Evolutionary conservation across 2,329 filamentous ascomycete genomes (phyloP), one percentile per base, ranked within the genome.

Genomic region (Hyphodiscus sp.): DNA sequence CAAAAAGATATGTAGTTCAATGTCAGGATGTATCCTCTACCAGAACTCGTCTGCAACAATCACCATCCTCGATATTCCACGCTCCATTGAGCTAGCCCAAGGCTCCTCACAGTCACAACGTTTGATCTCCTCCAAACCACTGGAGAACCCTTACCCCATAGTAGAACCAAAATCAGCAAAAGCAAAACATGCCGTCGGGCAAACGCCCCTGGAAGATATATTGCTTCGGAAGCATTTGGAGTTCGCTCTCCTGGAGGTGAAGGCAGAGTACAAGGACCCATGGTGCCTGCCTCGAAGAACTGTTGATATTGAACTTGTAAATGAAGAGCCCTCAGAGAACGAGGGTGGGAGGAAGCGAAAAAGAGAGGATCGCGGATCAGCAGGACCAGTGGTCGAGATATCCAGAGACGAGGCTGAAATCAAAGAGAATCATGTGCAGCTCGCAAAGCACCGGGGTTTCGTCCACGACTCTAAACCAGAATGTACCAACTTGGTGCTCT

Each of bases 1-100:
- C n/a, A n/a, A n/a, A n/a, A n/a, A n/a, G n/a, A n/a, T n/a, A 26
- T 26, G 23, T 10, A 38, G 11, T 58, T 38, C 33, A 13, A 38
- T 38, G 33, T 38, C 33, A 15, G 5, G 5, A 38, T 6, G 68
- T 20, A 74, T 85, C 20, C 67, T 86, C 42, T 85, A 78, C 68
- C 74, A 79, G 58, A 82, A 76, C 58, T 61, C 68, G 1, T 70
- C 73, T 46, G 64, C 70, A 47, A 74, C 77, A 45, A 69, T 85
- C 50, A 73, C 81, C 20, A 67, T 90, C 23, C 68, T 91, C 49
- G 87, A 91, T 63, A 79, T 90, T 45, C 86, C 87, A 20, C 73
- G 75, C 18, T 88, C 87, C 1, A 79, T 91, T 41, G 83, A 87
- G 59, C 74, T 81, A 55, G 81, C 80, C 18, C 87, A 91, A 69